A percentile compares a stretch with the other conserved stretches of the same genome.
phyloP scores from a whole-genome alignment of 2,329 filamentous ascomycete species.

The Trichoderma koningii region DNA sequence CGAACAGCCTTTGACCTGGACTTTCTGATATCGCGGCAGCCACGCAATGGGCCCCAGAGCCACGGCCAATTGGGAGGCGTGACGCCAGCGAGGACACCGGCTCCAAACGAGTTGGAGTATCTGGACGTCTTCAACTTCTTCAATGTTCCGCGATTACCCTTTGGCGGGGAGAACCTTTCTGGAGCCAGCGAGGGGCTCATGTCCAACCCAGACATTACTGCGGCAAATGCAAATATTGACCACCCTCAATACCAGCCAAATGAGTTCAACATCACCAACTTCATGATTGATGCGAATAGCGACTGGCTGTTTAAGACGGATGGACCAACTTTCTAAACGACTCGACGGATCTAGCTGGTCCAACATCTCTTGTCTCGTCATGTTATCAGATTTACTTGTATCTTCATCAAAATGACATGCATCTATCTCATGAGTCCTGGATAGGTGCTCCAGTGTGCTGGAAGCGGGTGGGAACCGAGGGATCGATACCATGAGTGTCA shows the following conservation, averaged over 20 bases:
- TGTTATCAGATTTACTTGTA: neutral
- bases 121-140: slow-evolving; percentile 94
- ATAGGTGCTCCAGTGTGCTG: too few relatives aligned
- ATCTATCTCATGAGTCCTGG: neutral
- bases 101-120: slow-evolving; percentile 83
- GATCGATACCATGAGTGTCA: too few relatives aligned
- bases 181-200: slow-evolving; percentile 30
- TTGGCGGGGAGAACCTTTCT: slow-evolving; percentile 44
- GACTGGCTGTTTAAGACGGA: slow-evolving; percentile 72
- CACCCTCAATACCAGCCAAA: slow-evolving; percentile 44
- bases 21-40: slow-evolving; percentile 83
- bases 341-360: neutral
- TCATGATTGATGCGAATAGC: slow-evolving; percentile 71
- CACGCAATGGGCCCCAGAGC: slow-evolving; percentile 48
- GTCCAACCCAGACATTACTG: slow-evolving; percentile 35
- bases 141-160: slow-evolving; percentile 76
- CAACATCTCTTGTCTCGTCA: neutral
- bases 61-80: slow-evolving; percentile 53
- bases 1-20: slow-evolving; percentile 88
- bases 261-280: slow-evolving; percentile 77
- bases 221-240: slow-evolving; percentile 34
- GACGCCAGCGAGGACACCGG: slow-evolving; percentile 68
- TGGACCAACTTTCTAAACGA: slow-evolving; percentile 35
- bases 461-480: too few relatives aligned
- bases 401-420: neutral